Base-by-base conservation (phyloP, 202 grass and related monocot genomes). In the Hordeum pubiflorum region DNA sequence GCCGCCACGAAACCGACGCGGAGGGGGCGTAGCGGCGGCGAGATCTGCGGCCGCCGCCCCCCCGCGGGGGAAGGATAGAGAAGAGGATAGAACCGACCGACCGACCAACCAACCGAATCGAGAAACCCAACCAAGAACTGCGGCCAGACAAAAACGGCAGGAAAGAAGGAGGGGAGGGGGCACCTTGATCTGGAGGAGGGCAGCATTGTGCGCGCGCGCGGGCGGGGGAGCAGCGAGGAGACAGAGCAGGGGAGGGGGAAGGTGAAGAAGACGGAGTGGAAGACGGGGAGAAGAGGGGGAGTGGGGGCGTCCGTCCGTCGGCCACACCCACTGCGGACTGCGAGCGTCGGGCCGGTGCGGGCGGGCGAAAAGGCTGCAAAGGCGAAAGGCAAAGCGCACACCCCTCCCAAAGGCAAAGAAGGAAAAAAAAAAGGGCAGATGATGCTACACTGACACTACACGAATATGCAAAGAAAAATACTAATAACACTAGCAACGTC, bases 171-270 rank as follows among this genome's bases (percentile, higher is more conserved):
- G 27, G 7, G 14, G 7, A 40, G 24, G 6, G 9, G 3, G 7
- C 23, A 96, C 93, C 89, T 96, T 24, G 93, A 81, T 88, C 81
- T 96, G 68, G 88, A 92, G 58, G 88, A 89, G 63, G 93, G 84
- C 85, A 88, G 79, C 93, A 90, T 96, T 87, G 93, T 65, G 80
- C 39, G 6, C 39, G 89, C 43, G 7, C 37, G 10, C 9, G 37
- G 83, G 80, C 76, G 55, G 39, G 63, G 72, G 26, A 72, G 80
- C 33, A 6, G 44, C 44, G 44, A 48, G 5, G 44, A 4, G 44
- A 5, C 44, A 6, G 52, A 12, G 77, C 9, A 3, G 71, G 44
- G 44, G 40, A 23, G 48, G 26, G 0, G 3, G 6, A 7, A 11
- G 5, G 9, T 21, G 29, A 60, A 15, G 46, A 10, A 11, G 39